Conservation (phyloP, 495 filamentous ascomycete species). For the Penicillium argentinense region DNA sequence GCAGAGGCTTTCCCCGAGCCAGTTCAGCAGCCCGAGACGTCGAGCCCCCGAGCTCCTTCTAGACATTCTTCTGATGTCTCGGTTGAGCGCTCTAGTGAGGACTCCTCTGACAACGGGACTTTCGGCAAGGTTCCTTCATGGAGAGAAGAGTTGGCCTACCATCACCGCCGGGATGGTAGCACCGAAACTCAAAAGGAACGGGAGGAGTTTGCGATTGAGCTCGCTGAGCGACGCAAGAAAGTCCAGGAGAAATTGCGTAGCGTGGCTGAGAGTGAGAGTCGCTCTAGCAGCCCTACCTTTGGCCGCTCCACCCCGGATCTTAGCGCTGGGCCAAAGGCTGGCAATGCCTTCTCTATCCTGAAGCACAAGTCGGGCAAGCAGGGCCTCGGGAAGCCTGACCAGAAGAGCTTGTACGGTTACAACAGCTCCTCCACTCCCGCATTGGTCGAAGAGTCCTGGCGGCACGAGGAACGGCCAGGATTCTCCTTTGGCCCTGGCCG, state of each 20-base stretch:
- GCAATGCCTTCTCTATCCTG: conserved; percentile 66
- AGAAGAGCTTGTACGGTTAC: conserved; percentile 68
- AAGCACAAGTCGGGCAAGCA: conserved; percentile 66
- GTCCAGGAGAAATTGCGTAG: conserved; percentile 80
- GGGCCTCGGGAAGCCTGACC: conserved; percentile 54
- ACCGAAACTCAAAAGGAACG: conserved; percentile 64
- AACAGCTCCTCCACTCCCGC: conserved; percentile 56
- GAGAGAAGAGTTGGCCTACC: conserved; percentile 30
- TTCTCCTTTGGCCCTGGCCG: conserved; percentile 35
- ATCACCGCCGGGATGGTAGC: conserved; percentile 54
- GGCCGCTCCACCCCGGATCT: conserved; percentile 47
- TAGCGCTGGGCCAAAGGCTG: conserved; percentile 36
- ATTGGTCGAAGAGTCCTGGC: conserved; percentile 42
- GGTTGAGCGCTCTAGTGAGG: conserved; percentile 16
- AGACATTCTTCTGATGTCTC: conserved; percentile 10
- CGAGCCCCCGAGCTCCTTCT: conserved; percentile 11
- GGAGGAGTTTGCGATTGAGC: conserved; percentile 77
- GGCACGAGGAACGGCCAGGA: conserved; percentile 46
- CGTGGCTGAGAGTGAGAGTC: conserved; percentile 65
- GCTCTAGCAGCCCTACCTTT: conserved; percentile 50
- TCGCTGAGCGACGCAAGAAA: conserved; percentile 71
- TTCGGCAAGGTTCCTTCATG: conserved; percentile 34
- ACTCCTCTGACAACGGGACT: conserved; percentile 17
- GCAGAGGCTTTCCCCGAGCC: conserved; percentile 3
- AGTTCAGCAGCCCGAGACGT: conserved; percentile 6